Percentiles rank a stretch among this genome's conserved stretches.
Conservation (phyloP, 1,139 yeast species). For the Spathaspora sp. region DNA sequence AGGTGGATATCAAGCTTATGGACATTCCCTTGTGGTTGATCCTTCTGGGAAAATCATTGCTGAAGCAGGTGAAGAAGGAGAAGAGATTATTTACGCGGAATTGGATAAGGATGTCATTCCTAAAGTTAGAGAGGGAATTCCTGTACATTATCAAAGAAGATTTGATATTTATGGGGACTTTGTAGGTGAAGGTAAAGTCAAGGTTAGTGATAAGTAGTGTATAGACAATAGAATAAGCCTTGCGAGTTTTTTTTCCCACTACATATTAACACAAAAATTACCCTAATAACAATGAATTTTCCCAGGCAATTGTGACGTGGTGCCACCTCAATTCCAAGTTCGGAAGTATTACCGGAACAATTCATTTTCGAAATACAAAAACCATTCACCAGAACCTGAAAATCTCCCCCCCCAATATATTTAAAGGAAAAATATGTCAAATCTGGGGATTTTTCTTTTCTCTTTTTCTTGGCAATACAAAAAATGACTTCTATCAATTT, state of each 20-base stretch:
- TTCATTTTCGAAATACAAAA: not conserved
- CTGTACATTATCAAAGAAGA: conserved; percentile 72
- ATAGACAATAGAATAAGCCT: conserved; percentile 1
- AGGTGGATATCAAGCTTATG: conserved; percentile 83
- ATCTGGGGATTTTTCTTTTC: too few species aligned
- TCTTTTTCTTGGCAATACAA: not conserved
- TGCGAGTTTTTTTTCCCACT: not conserved
- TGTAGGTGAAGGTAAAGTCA: conserved; percentile 41
- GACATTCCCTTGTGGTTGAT: conserved; percentile 85
- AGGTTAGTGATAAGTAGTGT: conserved; percentile 34
- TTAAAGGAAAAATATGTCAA: not conserved
- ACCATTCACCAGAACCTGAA: not conserved
- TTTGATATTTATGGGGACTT: conserved; percentile 83
- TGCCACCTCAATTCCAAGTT: not conserved
- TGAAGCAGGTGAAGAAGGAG: conserved; percentile 87
- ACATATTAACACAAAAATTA: not conserved
- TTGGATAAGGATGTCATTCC: conserved; percentile 65
- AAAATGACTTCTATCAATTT: conserved; percentile 19
- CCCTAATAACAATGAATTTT: not conserved
- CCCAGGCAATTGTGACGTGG: not conserved
- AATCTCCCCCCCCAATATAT: not conserved
- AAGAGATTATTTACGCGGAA: conserved; percentile 76
- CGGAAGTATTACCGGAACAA: conserved; percentile 1
- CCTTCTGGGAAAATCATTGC: conserved; percentile 80
- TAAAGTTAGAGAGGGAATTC: conserved; percentile 68